These are phyloP conservation scores for Fusarium sp. DNA, from an alignment of 2,329 filamentous ascomycete genomes.

Conservation along the genomic window DNA sequence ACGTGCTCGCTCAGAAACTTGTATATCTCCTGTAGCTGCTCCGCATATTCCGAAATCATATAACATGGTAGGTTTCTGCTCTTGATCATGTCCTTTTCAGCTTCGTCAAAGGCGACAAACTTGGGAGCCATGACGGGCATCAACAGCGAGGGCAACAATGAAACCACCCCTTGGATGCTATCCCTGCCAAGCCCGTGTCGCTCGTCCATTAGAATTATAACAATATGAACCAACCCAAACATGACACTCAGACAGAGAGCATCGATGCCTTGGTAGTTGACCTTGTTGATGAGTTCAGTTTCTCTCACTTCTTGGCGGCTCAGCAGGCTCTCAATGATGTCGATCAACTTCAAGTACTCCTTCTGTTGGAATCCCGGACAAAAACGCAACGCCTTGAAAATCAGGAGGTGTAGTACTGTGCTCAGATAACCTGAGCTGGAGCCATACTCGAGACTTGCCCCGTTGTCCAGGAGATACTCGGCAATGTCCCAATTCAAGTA, in stretches of 20 bases:
- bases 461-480: not conserved
- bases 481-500: not conserved
- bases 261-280: not conserved
- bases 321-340: not conserved
- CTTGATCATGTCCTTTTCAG: not conserved
- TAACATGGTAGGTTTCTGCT: not conserved
- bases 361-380: not conserved
- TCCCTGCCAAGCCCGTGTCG: not conserved
- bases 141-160: not conserved
- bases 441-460: not conserved
- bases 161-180: not conserved
- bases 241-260: not conserved
- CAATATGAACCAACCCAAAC: not conserved
- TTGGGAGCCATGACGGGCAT: not conserved
- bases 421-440: not conserved
- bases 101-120: not conserved
- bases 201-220: not conserved
- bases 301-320: not conserved
- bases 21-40: not conserved
- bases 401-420: not conserved
- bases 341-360: not conserved
- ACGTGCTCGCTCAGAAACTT: not conserved
- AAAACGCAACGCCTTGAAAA: not conserved
- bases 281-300: not conserved
- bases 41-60: not conserved